A percentile compares a stretch with the other conserved stretches of the same genome.
These are phyloP conservation scores for Nyssa sinensis DNA, from an alignment of 148 eudicot species.

Conservation along the genomic window DNA sequence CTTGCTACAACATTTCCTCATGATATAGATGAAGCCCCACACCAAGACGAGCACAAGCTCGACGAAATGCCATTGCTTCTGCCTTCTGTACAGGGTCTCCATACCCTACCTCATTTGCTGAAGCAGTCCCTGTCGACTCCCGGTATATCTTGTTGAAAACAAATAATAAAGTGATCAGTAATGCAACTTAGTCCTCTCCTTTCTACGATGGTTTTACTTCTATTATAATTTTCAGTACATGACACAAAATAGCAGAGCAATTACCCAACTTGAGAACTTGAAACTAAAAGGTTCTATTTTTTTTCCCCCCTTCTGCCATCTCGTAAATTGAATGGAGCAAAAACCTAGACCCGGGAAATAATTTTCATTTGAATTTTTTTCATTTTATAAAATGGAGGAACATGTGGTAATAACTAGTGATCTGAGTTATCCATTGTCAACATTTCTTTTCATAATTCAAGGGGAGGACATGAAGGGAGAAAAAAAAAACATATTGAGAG, in stretches of 20 bases:
- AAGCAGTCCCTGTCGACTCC: conserved; percentile 87
- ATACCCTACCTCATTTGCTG: conserved; percentile 46
- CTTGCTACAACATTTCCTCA: conserved; percentile 59
- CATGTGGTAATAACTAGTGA: too few species aligned
- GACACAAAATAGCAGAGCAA: background rate
- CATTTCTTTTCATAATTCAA: too few species aligned
- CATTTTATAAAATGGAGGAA: too few species aligned
- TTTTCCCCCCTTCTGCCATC: too few species aligned
- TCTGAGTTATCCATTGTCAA: too few species aligned
- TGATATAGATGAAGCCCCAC: conserved; percentile 95
- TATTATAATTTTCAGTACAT: background rate
- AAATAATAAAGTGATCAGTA: background rate
- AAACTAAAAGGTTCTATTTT: too few species aligned
- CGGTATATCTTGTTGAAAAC: conserved; percentile 60
- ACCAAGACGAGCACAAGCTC: conserved; percentile 98
- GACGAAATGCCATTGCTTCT: conserved; percentile 97
- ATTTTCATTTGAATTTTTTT: too few species aligned
- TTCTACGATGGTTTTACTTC: background rate
- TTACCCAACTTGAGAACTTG: too few species aligned
- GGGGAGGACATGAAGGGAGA: too few species aligned
- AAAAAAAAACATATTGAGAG: too few species aligned
- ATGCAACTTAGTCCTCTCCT: background rate
- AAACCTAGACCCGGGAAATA: too few species aligned
- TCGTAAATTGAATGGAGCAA: too few species aligned
- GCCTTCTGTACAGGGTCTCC: conserved; percentile 94